phyloP scores from a whole-genome alignment of 805 yeast genomes.

The Phaffomyces thermotolerans region DNA sequence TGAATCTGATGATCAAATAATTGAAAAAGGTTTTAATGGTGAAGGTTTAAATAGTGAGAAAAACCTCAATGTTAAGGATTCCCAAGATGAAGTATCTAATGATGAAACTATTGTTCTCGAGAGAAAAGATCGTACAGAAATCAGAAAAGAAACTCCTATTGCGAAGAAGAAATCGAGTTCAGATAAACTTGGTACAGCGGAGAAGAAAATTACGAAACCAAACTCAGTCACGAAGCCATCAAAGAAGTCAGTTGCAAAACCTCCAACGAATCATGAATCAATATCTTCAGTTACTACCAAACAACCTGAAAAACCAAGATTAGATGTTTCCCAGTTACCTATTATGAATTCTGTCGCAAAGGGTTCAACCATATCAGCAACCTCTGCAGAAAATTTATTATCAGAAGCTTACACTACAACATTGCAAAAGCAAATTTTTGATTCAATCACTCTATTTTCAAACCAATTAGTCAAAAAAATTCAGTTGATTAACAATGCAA shows the following conservation, averaged over 20 bases:
- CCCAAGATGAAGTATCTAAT: too few relatives aligned
- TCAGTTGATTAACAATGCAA: conserved; percentile 29
- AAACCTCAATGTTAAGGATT: too few relatives aligned
- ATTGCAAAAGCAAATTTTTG: conserved; percentile 30
- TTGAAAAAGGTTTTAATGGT: conserved; percentile 1
- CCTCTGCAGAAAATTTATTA: conserved; percentile 7
- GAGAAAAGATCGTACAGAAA: too few relatives aligned
- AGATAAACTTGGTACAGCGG: background rate
- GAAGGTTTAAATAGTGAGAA: too few relatives aligned
- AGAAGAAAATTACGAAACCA: background rate
- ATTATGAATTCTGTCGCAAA: background rate
- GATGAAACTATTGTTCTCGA: too few relatives aligned
- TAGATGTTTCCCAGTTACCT: too few relatives aligned
- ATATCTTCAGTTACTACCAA: too few relatives aligned
- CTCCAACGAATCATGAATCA: background rate
- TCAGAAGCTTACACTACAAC: conserved; percentile 28
- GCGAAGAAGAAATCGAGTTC: too few relatives aligned
- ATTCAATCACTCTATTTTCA: conserved; percentile 28
- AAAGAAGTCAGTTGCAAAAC: background rate
- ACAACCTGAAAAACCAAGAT: too few relatives aligned
- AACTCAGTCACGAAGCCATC: background rate
- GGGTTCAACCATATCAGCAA: background rate
- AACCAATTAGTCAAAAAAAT: conserved; percentile 29
- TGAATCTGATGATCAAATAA: conserved; percentile 10
- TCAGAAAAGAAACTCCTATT: too few relatives aligned